Percentiles rank a stretch among this genome's conserved stretches.
phyloP scores from a whole-genome alignment of 495 filamentous ascomycete species.

The Penicillium flavigenum region DNA sequence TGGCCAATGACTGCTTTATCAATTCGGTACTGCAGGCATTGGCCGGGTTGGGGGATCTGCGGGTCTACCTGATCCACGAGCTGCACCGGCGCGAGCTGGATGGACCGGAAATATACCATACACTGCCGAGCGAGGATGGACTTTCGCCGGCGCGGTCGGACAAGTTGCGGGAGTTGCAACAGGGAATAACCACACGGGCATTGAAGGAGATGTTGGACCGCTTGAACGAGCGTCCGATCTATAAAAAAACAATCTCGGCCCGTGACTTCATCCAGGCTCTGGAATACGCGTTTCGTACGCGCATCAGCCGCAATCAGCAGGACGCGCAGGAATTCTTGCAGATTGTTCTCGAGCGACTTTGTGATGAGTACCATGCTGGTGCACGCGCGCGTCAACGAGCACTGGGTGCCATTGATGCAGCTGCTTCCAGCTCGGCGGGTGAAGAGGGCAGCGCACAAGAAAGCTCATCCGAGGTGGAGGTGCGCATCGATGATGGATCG shows the following conservation, averaged over 20 bases:
- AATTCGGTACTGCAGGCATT: slow-evolving; percentile 94
- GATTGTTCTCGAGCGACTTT: slow-evolving; percentile 84
- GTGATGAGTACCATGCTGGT: slow-evolving; percentile 90
- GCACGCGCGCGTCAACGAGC: slow-evolving; percentile 60
- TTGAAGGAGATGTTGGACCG: slow-evolving; percentile 88
- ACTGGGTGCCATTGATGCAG: slow-evolving; percentile 19
- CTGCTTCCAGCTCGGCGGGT: slow-evolving; percentile 20
- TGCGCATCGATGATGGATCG: slow-evolving; percentile 45
- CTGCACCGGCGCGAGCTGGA: slow-evolving; percentile 77
- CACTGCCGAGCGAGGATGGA: slow-evolving; percentile 50
- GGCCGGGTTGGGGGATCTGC: slow-evolving; percentile 89
- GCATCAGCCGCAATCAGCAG: slow-evolving; percentile 91
- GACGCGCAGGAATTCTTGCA: slow-evolving; percentile 99
- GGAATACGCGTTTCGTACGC: slow-evolving; percentile 81
- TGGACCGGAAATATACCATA: slow-evolving; percentile 66
- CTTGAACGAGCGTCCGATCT: slow-evolving; percentile 93
- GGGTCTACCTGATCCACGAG: slow-evolving; percentile 86
- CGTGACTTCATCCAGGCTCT: slow-evolving; percentile 73
- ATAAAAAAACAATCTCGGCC: slow-evolving; percentile 90
- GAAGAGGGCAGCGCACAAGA: slow-evolving; percentile 21
- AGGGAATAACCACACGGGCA: slow-evolving; percentile 78
- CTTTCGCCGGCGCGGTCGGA: slow-evolving; percentile 50
- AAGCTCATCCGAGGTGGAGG: slow-evolving; percentile 36
- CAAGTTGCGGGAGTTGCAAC: slow-evolving; percentile 71
- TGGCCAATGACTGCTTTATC: slow-evolving; percentile 99